A percentile compares a stretch with the other conserved stretches of the same genome.
phyloP scores from a whole-genome alignment of 345 rosid species.

The Trapa bicornis region DNA sequence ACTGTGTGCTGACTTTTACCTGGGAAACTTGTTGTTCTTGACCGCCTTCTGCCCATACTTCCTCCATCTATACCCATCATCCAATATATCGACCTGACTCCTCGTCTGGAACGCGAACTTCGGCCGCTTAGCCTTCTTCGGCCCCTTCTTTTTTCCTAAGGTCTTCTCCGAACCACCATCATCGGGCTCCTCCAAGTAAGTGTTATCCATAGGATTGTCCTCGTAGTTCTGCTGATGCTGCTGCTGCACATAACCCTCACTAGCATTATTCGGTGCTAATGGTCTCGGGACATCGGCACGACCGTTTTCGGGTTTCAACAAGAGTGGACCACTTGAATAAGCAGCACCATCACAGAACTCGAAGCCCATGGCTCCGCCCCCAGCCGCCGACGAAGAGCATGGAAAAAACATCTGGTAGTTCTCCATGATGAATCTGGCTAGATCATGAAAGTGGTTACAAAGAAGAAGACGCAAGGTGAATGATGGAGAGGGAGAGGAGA shows the following conservation, averaged over 20 bases:
- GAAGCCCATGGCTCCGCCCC: neutral
- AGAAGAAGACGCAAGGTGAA: neutral
- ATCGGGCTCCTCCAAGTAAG: neutral
- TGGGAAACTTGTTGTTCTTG: conserved; percentile 47
- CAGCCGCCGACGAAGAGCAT: conserved; percentile 10
- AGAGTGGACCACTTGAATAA: conserved; percentile 15
- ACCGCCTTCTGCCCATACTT: conserved; percentile 68
- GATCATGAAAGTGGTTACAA: neutral
- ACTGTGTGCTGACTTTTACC: conserved; percentile 9
- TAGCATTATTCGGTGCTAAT: neutral
- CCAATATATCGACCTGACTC: conserved; percentile 54
- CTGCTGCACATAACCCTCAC: neutral
- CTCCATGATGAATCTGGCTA: conserved; percentile 28
- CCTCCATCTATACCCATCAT: conserved; percentile 73
- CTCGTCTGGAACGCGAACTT: conserved; percentile 56
- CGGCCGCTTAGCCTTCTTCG: conserved; percentile 35
- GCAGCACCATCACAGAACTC: neutral
- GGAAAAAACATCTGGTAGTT: conserved; percentile 42
- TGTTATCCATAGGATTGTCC: neutral
- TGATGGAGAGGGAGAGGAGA: neutral
- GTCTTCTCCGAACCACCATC: conserved; percentile 6
- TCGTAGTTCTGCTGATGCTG: neutral
- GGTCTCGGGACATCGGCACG: neutral
- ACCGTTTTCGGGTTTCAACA: conserved; percentile 11
- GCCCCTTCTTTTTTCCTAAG: conserved; percentile 17